Base-by-base conservation (phyloP, 2,329 filamentous ascomycete genomes). In the Epichloe amarillans region DNA sequence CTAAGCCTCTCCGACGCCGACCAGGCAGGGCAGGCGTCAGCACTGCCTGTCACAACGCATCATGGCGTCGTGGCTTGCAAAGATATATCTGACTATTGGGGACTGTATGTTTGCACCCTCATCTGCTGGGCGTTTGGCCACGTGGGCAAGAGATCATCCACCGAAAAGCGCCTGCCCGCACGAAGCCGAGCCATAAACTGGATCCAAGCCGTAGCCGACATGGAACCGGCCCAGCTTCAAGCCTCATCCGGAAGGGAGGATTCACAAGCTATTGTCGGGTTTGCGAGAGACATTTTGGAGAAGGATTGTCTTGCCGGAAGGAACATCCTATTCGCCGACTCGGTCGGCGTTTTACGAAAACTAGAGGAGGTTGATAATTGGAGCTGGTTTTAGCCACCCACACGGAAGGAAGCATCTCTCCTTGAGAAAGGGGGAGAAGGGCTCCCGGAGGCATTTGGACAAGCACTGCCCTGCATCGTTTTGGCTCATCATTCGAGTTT, bases 111-210 rank as follows among this genome's bases (percentile, higher is more conserved):
- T 7, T 79, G 76, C 54, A 67, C 75, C 7, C 67, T 82, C 47
- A 75, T 82, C 55, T 79, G 74, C 64, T 82, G 79, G 79, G 76
- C 77, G 1, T 76, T 74, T 55, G 70, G 71, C 2, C 66, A 75
- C 51, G 53, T 54, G 8, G 56, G 56, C 38, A 60, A 55, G 52
- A 52, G 55, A 46, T 54, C 51, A 46, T 56, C 50, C 15, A 53
- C 47, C 40, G 55, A 43, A 26, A 56, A 54, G 40, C 46, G 53
- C 42, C 57, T 55, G 53, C 61, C 57, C 48, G 51, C 36, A 37
- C 61, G 55, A 50, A 58, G 58, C 46, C 60, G 62, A 19, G 63
- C 66, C 23, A 50, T 65, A 26, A 58, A 53, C 38, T 72, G 66
- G 72, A 62, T 70, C 55, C 64, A 66, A 50, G 62, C 56, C 40